These are phyloP conservation scores for Kwoniella europaea DNA, from an alignment of 768 basidiomycete genomes.

Conservation along the genomic window DNA sequence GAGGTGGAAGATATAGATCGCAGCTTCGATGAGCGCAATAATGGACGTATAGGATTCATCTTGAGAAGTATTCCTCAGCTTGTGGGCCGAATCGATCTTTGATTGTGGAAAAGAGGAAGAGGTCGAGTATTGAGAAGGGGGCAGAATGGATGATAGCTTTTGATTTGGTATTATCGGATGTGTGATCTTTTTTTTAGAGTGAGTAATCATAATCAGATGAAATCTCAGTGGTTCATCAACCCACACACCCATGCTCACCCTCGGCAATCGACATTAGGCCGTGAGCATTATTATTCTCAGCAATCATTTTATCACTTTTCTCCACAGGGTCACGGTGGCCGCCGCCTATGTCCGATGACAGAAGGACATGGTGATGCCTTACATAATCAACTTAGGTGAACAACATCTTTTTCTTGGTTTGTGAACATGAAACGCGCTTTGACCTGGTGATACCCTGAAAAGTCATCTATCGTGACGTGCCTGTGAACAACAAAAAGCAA, in stretches of 20 bases:
- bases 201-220: too few relatives aligned
- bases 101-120: not conserved
- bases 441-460: slow-evolving; percentile 6
- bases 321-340: not conserved
- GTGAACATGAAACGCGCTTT: slow-evolving; percentile 21
- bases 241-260: slow-evolving; percentile 4
- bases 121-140: not conserved
- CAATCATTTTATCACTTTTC: slow-evolving; percentile 15
- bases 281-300: not conserved
- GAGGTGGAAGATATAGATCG: slow-evolving; percentile 26
- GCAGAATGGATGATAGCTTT: not conserved
- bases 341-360: slow-evolving; percentile 12
- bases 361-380: not conserved
- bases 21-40: slow-evolving; percentile 17
- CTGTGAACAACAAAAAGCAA: not conserved
- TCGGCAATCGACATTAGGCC: not conserved
- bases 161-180: not conserved
- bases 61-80: not conserved
- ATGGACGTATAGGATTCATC: slow-evolving; percentile 37
- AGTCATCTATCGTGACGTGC: not conserved
- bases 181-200: not conserved
- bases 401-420: not conserved
- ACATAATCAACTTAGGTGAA: not conserved
- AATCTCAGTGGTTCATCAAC: not conserved
- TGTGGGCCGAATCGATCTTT: not conserved